Evolutionary conservation across 495 filamentous ascomycete genomes (phyloP), one percentile per base, ranked within the genome.

Genomic region (Trichoderma parareesei): DNA sequence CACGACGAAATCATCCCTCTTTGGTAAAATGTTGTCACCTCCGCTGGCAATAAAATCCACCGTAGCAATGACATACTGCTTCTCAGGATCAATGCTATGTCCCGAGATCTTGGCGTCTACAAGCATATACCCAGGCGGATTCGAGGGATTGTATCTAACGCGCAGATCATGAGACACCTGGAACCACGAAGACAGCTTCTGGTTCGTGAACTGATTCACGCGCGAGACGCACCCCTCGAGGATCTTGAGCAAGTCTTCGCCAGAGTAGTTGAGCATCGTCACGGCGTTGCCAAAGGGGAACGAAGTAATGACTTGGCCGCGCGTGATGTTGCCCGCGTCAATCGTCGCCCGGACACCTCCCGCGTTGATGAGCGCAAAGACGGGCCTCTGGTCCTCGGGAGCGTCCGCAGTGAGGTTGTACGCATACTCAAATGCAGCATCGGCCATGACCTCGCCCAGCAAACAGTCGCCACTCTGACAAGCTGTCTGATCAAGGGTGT

Each of bases 231-330:
- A 73, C 2, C 83, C 84, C 65, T 82, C 79, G 44, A 87, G 70
- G 37, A 75, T 71, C 5, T 74, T 71, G 81, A 81, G 82, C 0
- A 87, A 70, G 57, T 77, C 70, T 10, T 73, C 67, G 38, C 82
- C 84, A 0, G 74, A 69, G 38, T 82, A 71, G 0, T 59, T 65
- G 10, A 84, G 60, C 64, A 82, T 79, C 7, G 83, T 82, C 4
- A 85, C 74, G 18, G 81, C 73, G 69, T 85, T 86, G 61, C 78
- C 76, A 66, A 86, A 87, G 10, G 83, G 84, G 66, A 85, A 86
- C 1, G 81, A 74, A 0, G 81, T 84, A 9, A 85, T 70, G 0
- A 85, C 78, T 55, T 84, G 76, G 16, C 83, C 82, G 7, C 81
- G 74, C 3, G 81, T 87, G 65, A 86, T 80, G 27, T 71, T 64